A percentile compares a stretch with the other conserved stretches of the same genome.
These are phyloP conservation scores for Pythium dissotocum DNA, from an alignment of 352 stramenopile species.

Conservation along the genomic window DNA sequence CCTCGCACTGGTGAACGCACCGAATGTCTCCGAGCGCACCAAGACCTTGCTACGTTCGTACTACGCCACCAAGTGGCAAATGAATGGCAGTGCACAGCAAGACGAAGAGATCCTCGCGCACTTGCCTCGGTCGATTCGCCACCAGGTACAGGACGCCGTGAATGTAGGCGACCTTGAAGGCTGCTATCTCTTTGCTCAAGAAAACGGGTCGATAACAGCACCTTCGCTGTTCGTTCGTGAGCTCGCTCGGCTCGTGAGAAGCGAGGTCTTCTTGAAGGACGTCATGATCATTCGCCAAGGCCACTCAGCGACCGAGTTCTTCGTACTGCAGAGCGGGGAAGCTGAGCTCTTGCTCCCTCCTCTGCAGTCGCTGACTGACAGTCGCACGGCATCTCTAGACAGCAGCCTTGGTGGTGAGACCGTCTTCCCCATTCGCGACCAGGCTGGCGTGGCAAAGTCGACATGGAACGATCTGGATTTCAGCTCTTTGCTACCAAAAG, in stretches of 20 bases:
- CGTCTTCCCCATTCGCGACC: neutral
- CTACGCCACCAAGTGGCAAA: slow-evolving; percentile 73
- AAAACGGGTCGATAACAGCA: slow-evolving; percentile 11
- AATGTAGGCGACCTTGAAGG: slow-evolving; percentile 37
- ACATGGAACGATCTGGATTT: neutral
- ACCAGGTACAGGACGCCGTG: slow-evolving; percentile 33
- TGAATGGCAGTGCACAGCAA: slow-evolving; percentile 58
- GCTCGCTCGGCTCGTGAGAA: slow-evolving; percentile 34
- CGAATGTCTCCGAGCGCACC: slow-evolving; percentile 43
- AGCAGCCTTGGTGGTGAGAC: neutral
- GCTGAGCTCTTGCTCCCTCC: slow-evolving; percentile 52
- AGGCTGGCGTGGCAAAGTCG: neutral
- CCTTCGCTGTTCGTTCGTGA: slow-evolving; percentile 24
- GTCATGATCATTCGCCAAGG: slow-evolving; percentile 59
- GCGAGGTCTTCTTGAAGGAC: slow-evolving; percentile 61
- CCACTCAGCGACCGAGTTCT: slow-evolving; percentile 54
- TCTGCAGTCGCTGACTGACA: slow-evolving; percentile 6
- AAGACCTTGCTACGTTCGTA: slow-evolving; percentile 60
- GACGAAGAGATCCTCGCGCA: slow-evolving; percentile 53
- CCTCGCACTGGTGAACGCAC: slow-evolving; percentile 46
- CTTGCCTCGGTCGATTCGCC: slow-evolving; percentile 49
- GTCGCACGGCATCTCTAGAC: neutral
- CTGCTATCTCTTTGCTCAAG: slow-evolving; percentile 24
- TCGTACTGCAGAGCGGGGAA: slow-evolving; percentile 61
- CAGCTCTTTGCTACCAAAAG: neutral